Evolutionary conservation across 306 rosid species (phyloP), one percentile per base, ranked within the genome.

Genomic region (Coriaria nepalensis): DNA sequence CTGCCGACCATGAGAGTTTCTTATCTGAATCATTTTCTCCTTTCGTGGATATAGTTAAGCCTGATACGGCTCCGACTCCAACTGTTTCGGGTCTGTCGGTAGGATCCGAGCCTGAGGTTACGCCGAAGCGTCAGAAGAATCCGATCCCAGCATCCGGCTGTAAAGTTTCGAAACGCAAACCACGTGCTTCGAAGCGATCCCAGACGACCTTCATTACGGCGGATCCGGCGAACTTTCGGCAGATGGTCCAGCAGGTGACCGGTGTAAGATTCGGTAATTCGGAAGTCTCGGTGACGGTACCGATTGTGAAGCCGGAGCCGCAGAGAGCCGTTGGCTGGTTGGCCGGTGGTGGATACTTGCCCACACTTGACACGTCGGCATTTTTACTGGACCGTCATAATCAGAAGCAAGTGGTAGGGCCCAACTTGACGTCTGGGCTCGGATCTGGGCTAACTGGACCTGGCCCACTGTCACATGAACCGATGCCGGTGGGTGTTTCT

Each of bases 231-330:
- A 81, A 90, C 48, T 90, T 90, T 76, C 73, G 97, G 0, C 85
- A 84, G 67, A 77, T 90, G 97, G 97, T 90, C 44, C 97, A 90
- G 53, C 97, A 79, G 68, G 82, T 90, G 9, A 90, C 97, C 15
- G 97, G 97, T 0, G 94, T 65, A 5, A 53, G 84, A 40, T 63
- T 73, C 20, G 61, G 59, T 0, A 63, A 63, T 54, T 51, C 66
- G 5, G 67, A 56, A 7, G 20, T 55, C 4, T 45, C 58, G 37
- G 9, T 71, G 70, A 60, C 66, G 9, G 29, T 20, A 20, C 79
- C 84, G 48, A 44, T 81, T 11, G 15, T 81, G 43, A 79, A 85
- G 65, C 98, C 98, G 9, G 98, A 85, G 62, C 85, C 98, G 0
- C 87, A 74, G 39, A 75, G 95, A 5, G 54, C 20, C 6, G 64